A percentile compares a stretch with the other conserved stretches of the same genome.
phyloP scores from a whole-genome alignment of 2,329 filamentous ascomycete genomes.

The Coniella vitis region DNA sequence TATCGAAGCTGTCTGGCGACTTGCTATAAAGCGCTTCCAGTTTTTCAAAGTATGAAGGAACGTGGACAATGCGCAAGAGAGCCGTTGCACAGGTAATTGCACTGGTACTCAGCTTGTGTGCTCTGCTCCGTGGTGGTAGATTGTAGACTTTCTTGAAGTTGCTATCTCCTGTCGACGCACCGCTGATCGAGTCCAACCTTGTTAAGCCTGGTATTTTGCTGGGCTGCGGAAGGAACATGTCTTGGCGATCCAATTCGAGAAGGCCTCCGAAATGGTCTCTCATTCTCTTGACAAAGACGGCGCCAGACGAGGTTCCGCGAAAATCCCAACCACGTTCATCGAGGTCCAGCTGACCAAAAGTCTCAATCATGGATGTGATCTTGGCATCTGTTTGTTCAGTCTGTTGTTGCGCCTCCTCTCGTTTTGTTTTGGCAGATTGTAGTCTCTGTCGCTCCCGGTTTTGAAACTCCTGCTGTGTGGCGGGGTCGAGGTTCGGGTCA shows the following conservation, averaged over 20 bases:
- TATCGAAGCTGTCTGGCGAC: slow-evolving; percentile 53
- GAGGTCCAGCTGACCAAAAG: slow-evolving; percentile 82
- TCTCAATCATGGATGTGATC: slow-evolving; percentile 90
- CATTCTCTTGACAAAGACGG: slow-evolving; percentile 81
- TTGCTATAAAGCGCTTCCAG: slow-evolving; percentile 73
- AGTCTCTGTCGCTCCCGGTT: slow-evolving; percentile 46
- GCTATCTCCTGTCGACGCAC: slow-evolving; percentile 58
- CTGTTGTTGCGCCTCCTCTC: slow-evolving; percentile 26
- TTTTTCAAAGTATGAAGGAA: slow-evolving; percentile 71
- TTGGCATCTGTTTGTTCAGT: slow-evolving; percentile 57
- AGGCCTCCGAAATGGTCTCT: slow-evolving; percentile 79
- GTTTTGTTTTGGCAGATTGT: slow-evolving; percentile 35
- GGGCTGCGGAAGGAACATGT: slow-evolving; percentile 50
- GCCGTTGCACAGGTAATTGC: slow-evolving; percentile 51
- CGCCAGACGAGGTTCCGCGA: slow-evolving; percentile 84
- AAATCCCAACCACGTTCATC: slow-evolving; percentile 95
- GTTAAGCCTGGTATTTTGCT: slow-evolving; percentile 42
- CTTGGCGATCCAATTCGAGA: slow-evolving; percentile 56
- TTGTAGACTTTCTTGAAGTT: slow-evolving; percentile 51
- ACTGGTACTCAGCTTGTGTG: slow-evolving; percentile 47
- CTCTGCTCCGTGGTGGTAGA: slow-evolving; percentile 58
- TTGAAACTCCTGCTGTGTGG: slow-evolving; percentile 62
- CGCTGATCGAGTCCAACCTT: slow-evolving; percentile 56
- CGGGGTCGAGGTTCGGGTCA: slow-evolving; percentile 74
- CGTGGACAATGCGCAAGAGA: slow-evolving; percentile 65